These are phyloP conservation scores for Candida coleopterorum DNA, from an alignment of 805 yeast genomes.

Conservation along the genomic window DNA sequence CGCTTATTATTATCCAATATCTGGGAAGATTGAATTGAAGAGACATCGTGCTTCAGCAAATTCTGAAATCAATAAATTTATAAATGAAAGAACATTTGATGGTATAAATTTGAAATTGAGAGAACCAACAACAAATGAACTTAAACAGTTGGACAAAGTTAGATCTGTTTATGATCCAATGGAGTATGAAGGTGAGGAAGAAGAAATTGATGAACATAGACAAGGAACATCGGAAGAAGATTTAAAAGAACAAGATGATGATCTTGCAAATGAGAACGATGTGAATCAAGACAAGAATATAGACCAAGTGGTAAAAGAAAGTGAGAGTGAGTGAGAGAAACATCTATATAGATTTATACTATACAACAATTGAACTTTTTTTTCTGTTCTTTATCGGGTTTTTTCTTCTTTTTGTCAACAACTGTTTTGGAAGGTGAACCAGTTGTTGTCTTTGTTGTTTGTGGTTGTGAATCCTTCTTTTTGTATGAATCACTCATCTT, in stretches of 20 bases:
- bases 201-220: constrained; percentile 19
- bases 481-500: constrained; percentile 34
- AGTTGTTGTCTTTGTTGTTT: background rate
- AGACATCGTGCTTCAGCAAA: constrained; percentile 72
- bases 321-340: constrained; percentile 1
- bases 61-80: constrained; percentile 47
- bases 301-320: constrained; percentile 6
- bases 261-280: constrained; percentile 7
- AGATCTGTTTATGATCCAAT: constrained; percentile 76
- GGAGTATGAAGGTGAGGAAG: constrained; percentile 65
- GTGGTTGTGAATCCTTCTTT: constrained; percentile 9
- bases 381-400: no score
- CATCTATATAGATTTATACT: constrained; percentile 12
- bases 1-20: constrained; percentile 74
- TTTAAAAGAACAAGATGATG: constrained; percentile 18
- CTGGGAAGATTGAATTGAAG: constrained; percentile 74
- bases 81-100: constrained; percentile 56
- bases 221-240: no score
- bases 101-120: constrained; percentile 58
- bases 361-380: constrained; percentile 20
- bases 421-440: background rate
- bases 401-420: constrained; percentile 9
- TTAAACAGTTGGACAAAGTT: constrained; percentile 58
- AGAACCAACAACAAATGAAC: constrained; percentile 70
- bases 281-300: constrained; percentile 12